A percentile compares a stretch with the other conserved stretches of the same genome.
These are phyloP conservation scores for Chrysoporthe puriensis DNA, from an alignment of 2,329 filamentous ascomycete species.

Conservation along the genomic window DNA sequence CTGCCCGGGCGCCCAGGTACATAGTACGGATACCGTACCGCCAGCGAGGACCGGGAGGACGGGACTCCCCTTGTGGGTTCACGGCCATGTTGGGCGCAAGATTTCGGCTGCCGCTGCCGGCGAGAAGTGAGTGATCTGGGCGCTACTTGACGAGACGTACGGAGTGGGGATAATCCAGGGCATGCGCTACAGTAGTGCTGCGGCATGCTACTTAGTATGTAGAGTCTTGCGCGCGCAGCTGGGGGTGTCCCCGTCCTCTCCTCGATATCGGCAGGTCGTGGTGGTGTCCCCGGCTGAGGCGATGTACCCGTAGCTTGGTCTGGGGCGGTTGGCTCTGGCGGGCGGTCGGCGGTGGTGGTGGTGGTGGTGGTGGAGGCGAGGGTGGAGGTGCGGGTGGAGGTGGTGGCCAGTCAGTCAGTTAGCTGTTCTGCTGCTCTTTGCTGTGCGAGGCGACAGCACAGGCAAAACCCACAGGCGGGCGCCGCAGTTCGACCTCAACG, in stretches of 20 bases:
- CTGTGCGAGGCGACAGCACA: no score
- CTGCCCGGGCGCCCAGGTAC: no score
- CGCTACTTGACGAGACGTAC: not conserved
- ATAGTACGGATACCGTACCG: not conserved
- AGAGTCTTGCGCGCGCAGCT: not conserved
- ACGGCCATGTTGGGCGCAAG: conserved; percentile 5
- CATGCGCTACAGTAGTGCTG: no score
- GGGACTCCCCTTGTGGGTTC: conserved; percentile 5
- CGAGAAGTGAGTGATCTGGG: conserved; percentile 19
- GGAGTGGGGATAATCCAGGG: conserved; percentile 1
- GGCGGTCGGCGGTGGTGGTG: not conserved
- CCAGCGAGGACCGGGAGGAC: not conserved
- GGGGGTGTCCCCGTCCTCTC: not conserved
- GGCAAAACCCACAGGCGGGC: no score
- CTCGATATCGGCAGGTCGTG: not conserved
- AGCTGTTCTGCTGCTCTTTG: no score
- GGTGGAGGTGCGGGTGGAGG: not conserved
- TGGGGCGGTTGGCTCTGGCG: not conserved
- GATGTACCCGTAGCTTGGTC: not conserved
- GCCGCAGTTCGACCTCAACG: no score
- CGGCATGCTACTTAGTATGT: not conserved
- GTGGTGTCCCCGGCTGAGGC: not conserved
- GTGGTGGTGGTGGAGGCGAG: not conserved
- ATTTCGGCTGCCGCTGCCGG: conserved; percentile 19
- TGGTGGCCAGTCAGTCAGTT: not conserved